Base-by-base conservation (phyloP, 192 early-diverging fungal genomes). In the Backusella macrospora region DNA sequence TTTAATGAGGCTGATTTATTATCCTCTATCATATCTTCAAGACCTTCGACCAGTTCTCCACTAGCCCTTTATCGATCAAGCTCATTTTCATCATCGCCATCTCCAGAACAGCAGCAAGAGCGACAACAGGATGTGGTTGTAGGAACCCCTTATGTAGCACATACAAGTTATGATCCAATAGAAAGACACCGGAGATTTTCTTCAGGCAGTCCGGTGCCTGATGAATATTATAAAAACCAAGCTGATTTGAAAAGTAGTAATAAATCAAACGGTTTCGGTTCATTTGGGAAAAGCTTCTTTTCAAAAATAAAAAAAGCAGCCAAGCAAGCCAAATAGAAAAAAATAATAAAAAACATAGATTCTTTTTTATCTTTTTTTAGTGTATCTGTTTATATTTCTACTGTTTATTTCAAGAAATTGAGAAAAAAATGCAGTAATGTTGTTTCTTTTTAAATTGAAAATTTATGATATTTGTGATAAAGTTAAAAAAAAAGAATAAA, bases 61-160 rank as follows among this genome's bases (percentile, higher is more conserved):
- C 65, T 16, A 6, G 7, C 21, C 9, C 38, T 10, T 18, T 21
- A 40, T 10, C 52, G 52, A 10, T 40, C 65, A 12, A 40, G 13
- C 18, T 66, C 65, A n/a, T 66, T 66, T 66, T 43, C 65, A 8
- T n/a, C 37, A 21, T 66, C 65, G 5, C 65, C 65, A 40, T 9
- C 52, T 26, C 26, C 26, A 59, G 52, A 59, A 18, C 29, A 34
- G 0, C 29, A 34, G 2, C 29, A 34, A 34, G 29, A 34, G 29
- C 29, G 29, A 34, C 29, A 34, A 34, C 52, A 18, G 8, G 40
- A 66, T 21, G 38, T 21, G 0, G 43, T 66, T 43, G 65, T 66
- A 42, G 65, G 65, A 43, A 66, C n/a, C 18, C 65, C 65, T 5
- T 66, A 4, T 66, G n/a, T 40, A 5, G 38, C 2, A 13, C 16